Percentiles rank a stretch among this genome's conserved stretches.
These are phyloP conservation scores for Triticum aestivum DNA, from an alignment of 176 grass and related monocot species.

Conservation along the genomic window IWGSC_CS_RefSeq_v2.1 NC_057794.1:362515757-362516256, in stretches of 20 bases:
- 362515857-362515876: constrained; percentile 67
- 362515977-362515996: constrained; percentile 5
- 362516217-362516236: constrained; percentile 67
- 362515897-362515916: constrained; percentile 85
- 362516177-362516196: constrained; percentile 71
- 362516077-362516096: constrained; percentile 38
- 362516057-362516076: constrained; percentile 83
- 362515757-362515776: no score
- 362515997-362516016: no score
- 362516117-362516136: neutral
- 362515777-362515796: no score
- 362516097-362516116: constrained; percentile 2
- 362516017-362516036: no score
- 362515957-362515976: constrained; percentile 5
- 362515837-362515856: neutral
- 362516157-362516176: constrained; percentile 90
- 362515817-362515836: no score
- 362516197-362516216: constrained; percentile 77
- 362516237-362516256: constrained; percentile 91
- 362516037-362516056: constrained; percentile 15
- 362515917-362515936: constrained; percentile 72
- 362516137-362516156: constrained; percentile 37
- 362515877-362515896: constrained; percentile 81
- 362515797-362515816: no score
- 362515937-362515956: constrained; percentile 46